Percentiles rank a stretch among this genome's conserved stretches.
phyloP scores from a whole-genome alignment of 805 yeast genomes.

The Lipomyces spencermartinsiae region DNA sequence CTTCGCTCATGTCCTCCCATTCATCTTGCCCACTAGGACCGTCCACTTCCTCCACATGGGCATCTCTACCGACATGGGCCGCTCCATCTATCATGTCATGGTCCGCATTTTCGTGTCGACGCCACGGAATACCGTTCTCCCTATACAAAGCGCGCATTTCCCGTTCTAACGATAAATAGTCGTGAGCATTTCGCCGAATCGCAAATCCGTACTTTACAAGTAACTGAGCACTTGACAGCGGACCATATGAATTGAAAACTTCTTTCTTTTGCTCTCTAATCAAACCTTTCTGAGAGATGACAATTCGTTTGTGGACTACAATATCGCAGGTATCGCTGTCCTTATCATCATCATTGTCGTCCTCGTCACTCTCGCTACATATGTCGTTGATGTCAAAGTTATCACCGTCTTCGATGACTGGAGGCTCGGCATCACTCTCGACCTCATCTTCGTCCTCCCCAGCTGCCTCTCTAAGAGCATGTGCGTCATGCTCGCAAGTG shows the following conservation, averaged over 20 bases:
- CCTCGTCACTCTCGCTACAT: neutral
- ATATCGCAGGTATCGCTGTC: conserved; percentile 70
- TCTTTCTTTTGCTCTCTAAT: conserved; percentile 55
- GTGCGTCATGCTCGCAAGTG: conserved; percentile 41
- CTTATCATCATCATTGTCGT: conserved; percentile 6
- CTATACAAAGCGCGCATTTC: conserved; percentile 17
- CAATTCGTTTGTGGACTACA: conserved; percentile 53
- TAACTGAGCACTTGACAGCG: conserved; percentile 66
- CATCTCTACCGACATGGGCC: neutral
- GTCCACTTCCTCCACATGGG: neutral
- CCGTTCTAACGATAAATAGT: conserved; percentile 27
- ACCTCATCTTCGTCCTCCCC: conserved; percentile 42
- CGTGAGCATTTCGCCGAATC: conserved; percentile 58
- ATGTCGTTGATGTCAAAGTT: neutral
- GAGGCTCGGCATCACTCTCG: conserved; percentile 40
- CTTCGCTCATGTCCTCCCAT: conserved; percentile 6
- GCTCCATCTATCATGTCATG: conserved; percentile 1
- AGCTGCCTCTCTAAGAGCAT: conserved; percentile 43
- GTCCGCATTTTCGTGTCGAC: conserved; percentile 14
- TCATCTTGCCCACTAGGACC: neutral
- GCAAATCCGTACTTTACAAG: conserved; percentile 83
- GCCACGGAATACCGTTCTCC: conserved; percentile 22
- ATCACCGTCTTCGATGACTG: conserved; percentile 2
- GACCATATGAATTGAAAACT: conserved; percentile 84
- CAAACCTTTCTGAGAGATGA: conserved; percentile 26